Conservation (phyloP, 257 asterid genomes). For the Petunia secreta region DNA sequence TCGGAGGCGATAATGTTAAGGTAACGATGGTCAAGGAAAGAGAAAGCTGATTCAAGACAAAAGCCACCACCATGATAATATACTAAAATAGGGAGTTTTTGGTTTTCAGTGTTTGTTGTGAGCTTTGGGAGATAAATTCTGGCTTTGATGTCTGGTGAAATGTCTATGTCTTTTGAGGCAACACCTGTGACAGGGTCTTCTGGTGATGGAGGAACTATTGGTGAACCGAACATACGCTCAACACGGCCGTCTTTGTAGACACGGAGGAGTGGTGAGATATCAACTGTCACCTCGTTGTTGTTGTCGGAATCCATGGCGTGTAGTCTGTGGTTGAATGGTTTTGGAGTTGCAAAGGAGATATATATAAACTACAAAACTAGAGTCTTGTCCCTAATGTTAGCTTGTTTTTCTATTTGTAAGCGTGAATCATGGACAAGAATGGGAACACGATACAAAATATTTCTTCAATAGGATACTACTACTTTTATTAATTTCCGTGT, state of each 20-base stretch:
- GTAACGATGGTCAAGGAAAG: slow-evolving; percentile 32
- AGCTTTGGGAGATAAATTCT: slow-evolving; percentile 39
- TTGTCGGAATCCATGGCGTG: slow-evolving; percentile 26
- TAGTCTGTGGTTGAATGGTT: background rate
- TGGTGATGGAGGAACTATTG: slow-evolving; percentile 31
- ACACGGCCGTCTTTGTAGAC: slow-evolving; percentile 43
- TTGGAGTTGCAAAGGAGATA: background rate
- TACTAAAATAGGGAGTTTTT: slow-evolving; percentile 41
- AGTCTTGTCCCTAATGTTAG: background rate
- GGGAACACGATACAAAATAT: background rate
- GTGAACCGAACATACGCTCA: slow-evolving; percentile 33
- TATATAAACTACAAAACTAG: background rate
- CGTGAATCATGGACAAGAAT: background rate
- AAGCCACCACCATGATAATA: slow-evolving; percentile 40
- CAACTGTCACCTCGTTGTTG: slow-evolving; percentile 20
- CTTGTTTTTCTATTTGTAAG: background rate
- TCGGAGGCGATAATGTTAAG: slow-evolving; percentile 25
- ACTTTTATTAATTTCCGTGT: no score
- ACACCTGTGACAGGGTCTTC: slow-evolving; percentile 35
- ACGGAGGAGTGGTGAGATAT: slow-evolving; percentile 30
- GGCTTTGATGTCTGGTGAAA: slow-evolving; percentile 37
- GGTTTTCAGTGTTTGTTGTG: background rate
- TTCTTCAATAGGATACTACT: background rate
- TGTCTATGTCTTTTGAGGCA: slow-evolving; percentile 39
- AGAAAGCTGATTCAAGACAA: slow-evolving; percentile 41